Evolutionary conservation across 192 early-diverging fungal species (phyloP).

Genomic region (Backusella tuberculispora): DNA sequence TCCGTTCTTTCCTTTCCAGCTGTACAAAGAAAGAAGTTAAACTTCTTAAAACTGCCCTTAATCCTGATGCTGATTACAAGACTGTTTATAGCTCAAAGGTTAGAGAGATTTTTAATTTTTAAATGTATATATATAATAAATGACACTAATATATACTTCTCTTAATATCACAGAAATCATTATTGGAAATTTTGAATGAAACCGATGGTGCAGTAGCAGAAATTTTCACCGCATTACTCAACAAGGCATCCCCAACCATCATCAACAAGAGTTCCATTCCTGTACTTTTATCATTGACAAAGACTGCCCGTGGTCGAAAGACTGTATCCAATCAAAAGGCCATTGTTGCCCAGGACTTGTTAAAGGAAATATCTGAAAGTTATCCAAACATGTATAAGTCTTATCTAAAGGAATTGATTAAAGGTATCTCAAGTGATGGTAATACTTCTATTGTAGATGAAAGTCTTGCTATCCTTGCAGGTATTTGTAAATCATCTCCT

Average conservation of each 20-base stretch:
- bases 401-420: not conserved
- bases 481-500: slow-evolving; percentile 72
- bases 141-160: not conserved
- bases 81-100: slow-evolving; percentile 24
- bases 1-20: not conserved
- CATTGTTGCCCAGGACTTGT: slow-evolving; percentile 50
- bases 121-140: not conserved
- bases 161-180: slow-evolving; percentile 56
- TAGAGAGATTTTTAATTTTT: not conserved
- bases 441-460: slow-evolving; percentile 41
- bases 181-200: slow-evolving; percentile 66
- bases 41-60: slow-evolving; percentile 10
- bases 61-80: slow-evolving; percentile 22
- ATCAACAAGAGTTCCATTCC: slow-evolving; percentile 72
- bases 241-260: slow-evolving; percentile 73
- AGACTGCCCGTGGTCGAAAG: slow-evolving; percentile 28
- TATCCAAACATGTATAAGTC: slow-evolving; percentile 18
- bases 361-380: slow-evolving; percentile 45
- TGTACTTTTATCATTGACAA: slow-evolving; percentile 58
- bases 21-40: slow-evolving; percentile 14
- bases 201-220: slow-evolving; percentile 65
- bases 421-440: not conserved
- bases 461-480: slow-evolving; percentile 69
- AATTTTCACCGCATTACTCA: slow-evolving; percentile 73
- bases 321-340: slow-evolving; percentile 30